These are phyloP conservation scores for Physcia stellaris DNA, from an alignment of 495 filamentous ascomycete species.

Conservation along the genomic window DNA sequence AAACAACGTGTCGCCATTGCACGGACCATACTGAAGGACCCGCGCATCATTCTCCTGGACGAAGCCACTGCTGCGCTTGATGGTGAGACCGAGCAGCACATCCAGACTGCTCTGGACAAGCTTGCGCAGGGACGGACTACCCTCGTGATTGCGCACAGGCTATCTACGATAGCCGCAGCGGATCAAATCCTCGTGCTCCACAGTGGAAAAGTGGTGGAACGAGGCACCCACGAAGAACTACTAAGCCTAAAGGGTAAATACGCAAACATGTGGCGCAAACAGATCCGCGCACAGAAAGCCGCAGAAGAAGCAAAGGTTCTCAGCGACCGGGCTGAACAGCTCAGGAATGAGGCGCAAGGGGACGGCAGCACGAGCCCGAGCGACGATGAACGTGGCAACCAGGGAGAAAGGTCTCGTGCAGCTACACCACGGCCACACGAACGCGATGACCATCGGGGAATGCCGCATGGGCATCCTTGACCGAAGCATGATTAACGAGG, in stretches of 20 bases:
- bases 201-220: conserved; percentile 69
- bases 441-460: conserved; percentile 16
- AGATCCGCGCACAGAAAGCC: conserved; percentile 77
- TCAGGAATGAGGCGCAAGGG: conserved; percentile 26
- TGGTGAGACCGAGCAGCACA: conserved; percentile 91
- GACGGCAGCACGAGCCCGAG: conserved; percentile 41
- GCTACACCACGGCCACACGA: conserved; percentile 9
- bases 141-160: conserved; percentile 71
- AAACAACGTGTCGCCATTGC: conserved; percentile 97
- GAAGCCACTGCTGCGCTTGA: conserved; percentile 94
- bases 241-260: conserved; percentile 68
- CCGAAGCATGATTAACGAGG: too few species aligned
- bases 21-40: conserved; percentile 89
- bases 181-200: conserved; percentile 92
- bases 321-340: conserved; percentile 30
- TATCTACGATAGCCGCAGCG: conserved; percentile 88
- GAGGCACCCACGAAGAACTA: conserved; percentile 76
- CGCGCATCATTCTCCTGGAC: conserved; percentile 88
- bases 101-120: conserved; percentile 69
- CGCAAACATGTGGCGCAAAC: conserved; percentile 89
- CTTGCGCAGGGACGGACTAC: conserved; percentile 77
- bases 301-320: conserved; percentile 57
- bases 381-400: conserved; percentile 28
- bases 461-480: conserved; percentile 24
- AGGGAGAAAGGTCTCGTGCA: neutral